These are phyloP conservation scores for Remersonia thermophila DNA, from an alignment of 2,329 filamentous ascomycete genomes.

Conservation along the genomic window DNA sequence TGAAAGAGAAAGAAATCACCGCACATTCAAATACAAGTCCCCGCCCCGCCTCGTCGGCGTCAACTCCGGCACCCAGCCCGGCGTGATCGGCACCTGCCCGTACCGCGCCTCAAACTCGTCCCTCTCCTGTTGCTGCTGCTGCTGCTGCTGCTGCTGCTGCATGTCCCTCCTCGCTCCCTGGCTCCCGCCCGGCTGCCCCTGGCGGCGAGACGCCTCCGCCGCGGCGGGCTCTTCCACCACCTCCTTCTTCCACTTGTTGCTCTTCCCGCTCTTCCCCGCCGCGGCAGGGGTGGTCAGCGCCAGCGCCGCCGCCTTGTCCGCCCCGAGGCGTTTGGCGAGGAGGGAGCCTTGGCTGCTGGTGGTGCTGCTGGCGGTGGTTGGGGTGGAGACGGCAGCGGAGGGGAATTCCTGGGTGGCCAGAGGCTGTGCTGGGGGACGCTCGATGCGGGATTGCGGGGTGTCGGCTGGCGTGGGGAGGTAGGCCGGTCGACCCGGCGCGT, in stretches of 20 bases:
- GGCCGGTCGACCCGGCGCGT: not conserved
- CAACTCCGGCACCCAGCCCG: slow-evolving; percentile 50
- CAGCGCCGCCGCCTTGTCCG: slow-evolving; percentile 36
- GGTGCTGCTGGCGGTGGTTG: slow-evolving; percentile 9
- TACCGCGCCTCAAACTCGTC: not conserved
- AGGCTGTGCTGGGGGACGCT: not conserved
- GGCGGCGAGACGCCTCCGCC: too few relatives aligned
- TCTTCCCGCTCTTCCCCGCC: not conserved
- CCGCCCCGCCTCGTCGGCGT: slow-evolving; percentile 56
- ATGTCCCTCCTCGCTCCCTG: slow-evolving; percentile 1
- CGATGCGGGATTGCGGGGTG: not conserved
- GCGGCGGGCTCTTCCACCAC: too few relatives aligned
- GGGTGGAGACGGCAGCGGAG: not conserved
- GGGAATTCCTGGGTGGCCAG: slow-evolving; percentile 9
- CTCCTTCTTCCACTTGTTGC: not conserved
- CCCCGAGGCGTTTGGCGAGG: slow-evolving; percentile 40
- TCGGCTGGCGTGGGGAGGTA: slow-evolving; percentile 3
- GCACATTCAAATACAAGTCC: slow-evolving; percentile 49
- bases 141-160: too few relatives aligned
- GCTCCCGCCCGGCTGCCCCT: slow-evolving; percentile 5
- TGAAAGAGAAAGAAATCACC: slow-evolving; percentile 20
- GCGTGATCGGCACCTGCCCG: slow-evolving; percentile 30
- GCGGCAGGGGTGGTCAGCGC: slow-evolving; percentile 17
- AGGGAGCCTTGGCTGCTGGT: slow-evolving; percentile 23
- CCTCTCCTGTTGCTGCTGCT: not conserved